Evolutionary conservation across 2,329 filamentous ascomycete genomes (phyloP).

Genomic region (Zasmidium angulare): DNA sequence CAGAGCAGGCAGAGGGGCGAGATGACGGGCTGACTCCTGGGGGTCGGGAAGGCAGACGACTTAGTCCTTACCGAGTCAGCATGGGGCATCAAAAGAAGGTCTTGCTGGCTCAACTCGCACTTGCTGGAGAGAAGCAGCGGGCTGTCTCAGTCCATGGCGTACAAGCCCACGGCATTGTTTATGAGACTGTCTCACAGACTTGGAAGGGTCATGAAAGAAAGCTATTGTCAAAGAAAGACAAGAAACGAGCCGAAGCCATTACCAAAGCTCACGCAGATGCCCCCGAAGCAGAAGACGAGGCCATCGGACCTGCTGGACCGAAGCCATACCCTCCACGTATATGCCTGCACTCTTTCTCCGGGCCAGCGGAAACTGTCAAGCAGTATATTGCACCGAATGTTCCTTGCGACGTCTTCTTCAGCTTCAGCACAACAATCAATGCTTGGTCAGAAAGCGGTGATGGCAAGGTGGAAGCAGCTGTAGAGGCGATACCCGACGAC

Average conservation of each 20-base stretch:
- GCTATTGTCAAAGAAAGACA: conserved; percentile 60
- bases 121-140: conserved; percentile 67
- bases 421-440: conserved; percentile 84
- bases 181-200: conserved; percentile 61
- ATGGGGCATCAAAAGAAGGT: conserved; percentile 68
- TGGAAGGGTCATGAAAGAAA: conserved; percentile 71
- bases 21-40: conserved; percentile 62
- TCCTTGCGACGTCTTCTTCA: conserved; percentile 79
- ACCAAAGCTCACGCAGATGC: conserved; percentile 13
- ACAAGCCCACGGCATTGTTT: conserved; percentile 70
- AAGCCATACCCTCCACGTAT: conserved; percentile 81
- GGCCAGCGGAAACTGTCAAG: conserved; percentile 68
- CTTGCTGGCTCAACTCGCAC: conserved; percentile 65
- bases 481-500: conserved; percentile 73
- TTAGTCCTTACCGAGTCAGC: conserved; percentile 67
- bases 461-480: conserved; percentile 60
- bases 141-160: conserved; percentile 72
- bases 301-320: conserved; percentile 19
- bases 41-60: conserved; percentile 65
- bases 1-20: conserved; percentile 40
- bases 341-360: conserved; percentile 92
- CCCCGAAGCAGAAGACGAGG: conserved; percentile 13
- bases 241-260: conserved; percentile 29
- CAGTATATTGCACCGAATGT: conserved; percentile 74
- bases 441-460: conserved; percentile 44